Conservation (phyloP, 2,329 filamentous ascomycete species). For the Cladosporium colombiae region DNA sequence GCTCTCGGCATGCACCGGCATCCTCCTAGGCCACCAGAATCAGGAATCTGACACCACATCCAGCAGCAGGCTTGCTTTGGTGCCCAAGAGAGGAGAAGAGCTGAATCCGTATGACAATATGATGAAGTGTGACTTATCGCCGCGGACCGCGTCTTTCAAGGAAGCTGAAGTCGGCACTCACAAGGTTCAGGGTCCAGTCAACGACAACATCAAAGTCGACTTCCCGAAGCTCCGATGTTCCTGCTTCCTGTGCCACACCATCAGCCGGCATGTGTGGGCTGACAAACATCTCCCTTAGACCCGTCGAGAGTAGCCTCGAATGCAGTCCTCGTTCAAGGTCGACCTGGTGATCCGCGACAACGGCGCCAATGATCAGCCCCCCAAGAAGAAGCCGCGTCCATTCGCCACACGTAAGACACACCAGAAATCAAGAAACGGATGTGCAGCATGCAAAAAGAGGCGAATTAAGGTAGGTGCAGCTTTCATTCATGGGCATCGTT, state of each 20-base stretch:
- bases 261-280: background rate
- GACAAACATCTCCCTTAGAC: background rate
- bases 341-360: background rate
- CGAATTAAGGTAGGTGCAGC: conserved; percentile 22
- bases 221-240: background rate
- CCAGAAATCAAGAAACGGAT: conserved; percentile 23
- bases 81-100: background rate
- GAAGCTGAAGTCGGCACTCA: background rate
- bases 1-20: background rate
- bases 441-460: conserved; percentile 23
- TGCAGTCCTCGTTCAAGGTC: conserved; percentile 18
- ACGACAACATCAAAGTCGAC: background rate
- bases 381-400: conserved; percentile 1
- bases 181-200: background rate
- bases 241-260: background rate
- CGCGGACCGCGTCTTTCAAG: background rate
- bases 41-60: background rate
- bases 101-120: background rate
- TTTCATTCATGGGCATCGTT: background rate
- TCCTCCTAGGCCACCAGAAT: background rate
- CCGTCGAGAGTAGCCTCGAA: background rate
- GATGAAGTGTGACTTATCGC: background rate
- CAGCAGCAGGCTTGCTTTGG: background rate
- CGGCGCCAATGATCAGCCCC: background rate
- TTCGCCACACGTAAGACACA: conserved; percentile 18